Percentiles rank a stretch among this genome's conserved stretches.
Conservation (phyloP, 1,284 basidiomycete genomes). For the Irpex rosettiformis region DNA sequence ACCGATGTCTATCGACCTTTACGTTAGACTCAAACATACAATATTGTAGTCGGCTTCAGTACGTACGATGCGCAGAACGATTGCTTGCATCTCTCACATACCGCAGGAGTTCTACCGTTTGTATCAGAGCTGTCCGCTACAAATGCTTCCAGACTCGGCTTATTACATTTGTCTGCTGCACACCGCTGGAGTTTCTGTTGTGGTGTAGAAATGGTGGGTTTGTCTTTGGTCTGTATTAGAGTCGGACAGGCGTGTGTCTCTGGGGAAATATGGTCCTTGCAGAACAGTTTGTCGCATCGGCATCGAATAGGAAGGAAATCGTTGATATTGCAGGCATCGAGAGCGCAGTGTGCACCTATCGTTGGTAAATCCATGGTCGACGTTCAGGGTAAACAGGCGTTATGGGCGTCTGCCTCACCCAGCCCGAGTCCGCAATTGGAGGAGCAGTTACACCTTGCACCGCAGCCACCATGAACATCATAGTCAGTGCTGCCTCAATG, state of each 20-base stretch:
- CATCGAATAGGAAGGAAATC: slow-evolving; percentile 70
- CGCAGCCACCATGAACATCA: slow-evolving; percentile 59
- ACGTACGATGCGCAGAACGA: slow-evolving; percentile 62
- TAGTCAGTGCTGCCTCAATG: slow-evolving; percentile 41
- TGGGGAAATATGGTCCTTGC: slow-evolving; percentile 52
- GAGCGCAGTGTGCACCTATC: slow-evolving; percentile 55
- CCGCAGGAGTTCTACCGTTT: slow-evolving; percentile 31
- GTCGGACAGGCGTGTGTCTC: slow-evolving; percentile 54
- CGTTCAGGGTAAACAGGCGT: slow-evolving; percentile 4
- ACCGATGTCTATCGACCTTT: slow-evolving; percentile 51
- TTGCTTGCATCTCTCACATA: slow-evolving; percentile 50
- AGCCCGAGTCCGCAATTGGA: neutral
- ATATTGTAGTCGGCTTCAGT: neutral
- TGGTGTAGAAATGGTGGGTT: neutral
- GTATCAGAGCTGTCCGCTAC: slow-evolving; percentile 27
- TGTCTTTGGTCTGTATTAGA: slow-evolving; percentile 11
- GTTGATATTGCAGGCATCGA: slow-evolving; percentile 46
- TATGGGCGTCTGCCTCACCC: neutral
- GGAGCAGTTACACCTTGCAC: slow-evolving; percentile 19
- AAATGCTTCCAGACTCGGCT: slow-evolving; percentile 45
- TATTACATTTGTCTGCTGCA: slow-evolving; percentile 45
- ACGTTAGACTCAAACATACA: neutral
- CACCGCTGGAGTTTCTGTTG: slow-evolving; percentile 44
- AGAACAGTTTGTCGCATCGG: slow-evolving; percentile 48
- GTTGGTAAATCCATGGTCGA: slow-evolving; percentile 32